These are phyloP conservation scores for Yamadazyma trypodendri DNA, from an alignment of 1,139 yeast genomes.

Conservation along the genomic window DNA sequence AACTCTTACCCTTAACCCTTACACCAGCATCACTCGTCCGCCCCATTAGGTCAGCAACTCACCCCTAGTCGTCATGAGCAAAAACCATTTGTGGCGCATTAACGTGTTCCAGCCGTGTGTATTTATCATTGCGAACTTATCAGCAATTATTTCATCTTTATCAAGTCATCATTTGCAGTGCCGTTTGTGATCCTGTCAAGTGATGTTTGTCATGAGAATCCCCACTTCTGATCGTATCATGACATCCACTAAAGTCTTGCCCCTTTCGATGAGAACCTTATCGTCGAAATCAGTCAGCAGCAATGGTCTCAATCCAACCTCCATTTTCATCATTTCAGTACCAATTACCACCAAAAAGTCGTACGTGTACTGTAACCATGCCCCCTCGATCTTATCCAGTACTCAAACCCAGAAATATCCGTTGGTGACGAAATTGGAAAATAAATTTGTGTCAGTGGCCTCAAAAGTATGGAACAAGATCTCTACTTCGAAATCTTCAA, in stretches of 20 bases:
- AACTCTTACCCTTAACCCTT: too few species aligned
- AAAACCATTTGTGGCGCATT: too few species aligned
- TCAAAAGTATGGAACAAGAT: conserved; percentile 48
- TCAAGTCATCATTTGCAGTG: background rate
- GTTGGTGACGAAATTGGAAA: conserved; percentile 36
- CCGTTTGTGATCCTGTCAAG: background rate
- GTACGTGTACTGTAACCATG: conserved; percentile 61
- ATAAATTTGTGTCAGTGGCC: conserved; percentile 37
- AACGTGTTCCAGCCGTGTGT: background rate
- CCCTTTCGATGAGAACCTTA: background rate
- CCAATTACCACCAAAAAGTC: conserved; percentile 60
- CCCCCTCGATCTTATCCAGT: conserved; percentile 29
- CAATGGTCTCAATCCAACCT: conserved; percentile 13
- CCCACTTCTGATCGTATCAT: background rate
- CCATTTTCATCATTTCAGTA: conserved; percentile 53
- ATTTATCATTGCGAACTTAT: background rate
- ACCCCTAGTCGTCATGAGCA: too few species aligned
- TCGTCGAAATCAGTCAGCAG: background rate
- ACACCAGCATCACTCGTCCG: too few species aligned
- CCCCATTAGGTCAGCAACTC: too few species aligned
- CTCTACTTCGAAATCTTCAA: conserved; percentile 30
- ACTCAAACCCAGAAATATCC: conserved; percentile 32
- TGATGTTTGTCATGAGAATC: background rate
- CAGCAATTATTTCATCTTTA: background rate
- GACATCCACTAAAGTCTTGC: too few species aligned